These are phyloP conservation scores for Hymenoscyphus repandus DNA, from an alignment of 2,329 filamentous ascomycete genomes.

Conservation along the genomic window DNA sequence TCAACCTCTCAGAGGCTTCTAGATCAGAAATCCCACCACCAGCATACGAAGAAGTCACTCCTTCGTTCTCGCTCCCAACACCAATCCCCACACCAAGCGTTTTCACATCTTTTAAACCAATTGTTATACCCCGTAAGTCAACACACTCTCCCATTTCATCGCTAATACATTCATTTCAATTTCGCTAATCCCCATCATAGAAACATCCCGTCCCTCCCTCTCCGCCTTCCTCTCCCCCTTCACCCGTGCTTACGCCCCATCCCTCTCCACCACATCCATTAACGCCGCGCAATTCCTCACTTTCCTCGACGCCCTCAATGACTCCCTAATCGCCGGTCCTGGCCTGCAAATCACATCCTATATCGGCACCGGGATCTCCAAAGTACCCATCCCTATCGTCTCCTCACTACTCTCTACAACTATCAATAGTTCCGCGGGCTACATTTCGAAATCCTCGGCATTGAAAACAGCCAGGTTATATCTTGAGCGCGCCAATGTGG, in stretches of 20 bases:
- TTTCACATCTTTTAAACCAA: background rate
- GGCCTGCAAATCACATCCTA: slow-evolving; percentile 5
- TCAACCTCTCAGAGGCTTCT: too few species aligned
- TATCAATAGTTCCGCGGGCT: background rate
- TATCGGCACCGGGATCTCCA: background rate
- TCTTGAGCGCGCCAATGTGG: background rate
- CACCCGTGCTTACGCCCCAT: slow-evolving; percentile 6
- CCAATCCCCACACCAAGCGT: too few species aligned
- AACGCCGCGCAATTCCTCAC: slow-evolving; percentile 3
- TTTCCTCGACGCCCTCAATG: slow-evolving; percentile 13
- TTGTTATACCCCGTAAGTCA: background rate
- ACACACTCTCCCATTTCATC: background rate
- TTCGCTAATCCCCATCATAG: slow-evolving; percentile 3
- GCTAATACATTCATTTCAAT: background rate
- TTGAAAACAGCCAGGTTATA: background rate
- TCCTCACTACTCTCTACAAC: background rate
- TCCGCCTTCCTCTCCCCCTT: slow-evolving; percentile 13
- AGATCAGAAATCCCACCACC: too few species aligned
- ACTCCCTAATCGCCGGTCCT: slow-evolving; percentile 7
- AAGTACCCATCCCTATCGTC: background rate
- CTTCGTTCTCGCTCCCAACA: too few species aligned
- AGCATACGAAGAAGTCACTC: too few species aligned
- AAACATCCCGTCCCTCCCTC: background rate
- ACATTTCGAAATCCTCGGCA: background rate
- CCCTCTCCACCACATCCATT: slow-evolving; percentile 2